Evolutionary conservation across 345 rosid species (phyloP).

Genomic region (Eucalyptus marginata): DNA sequence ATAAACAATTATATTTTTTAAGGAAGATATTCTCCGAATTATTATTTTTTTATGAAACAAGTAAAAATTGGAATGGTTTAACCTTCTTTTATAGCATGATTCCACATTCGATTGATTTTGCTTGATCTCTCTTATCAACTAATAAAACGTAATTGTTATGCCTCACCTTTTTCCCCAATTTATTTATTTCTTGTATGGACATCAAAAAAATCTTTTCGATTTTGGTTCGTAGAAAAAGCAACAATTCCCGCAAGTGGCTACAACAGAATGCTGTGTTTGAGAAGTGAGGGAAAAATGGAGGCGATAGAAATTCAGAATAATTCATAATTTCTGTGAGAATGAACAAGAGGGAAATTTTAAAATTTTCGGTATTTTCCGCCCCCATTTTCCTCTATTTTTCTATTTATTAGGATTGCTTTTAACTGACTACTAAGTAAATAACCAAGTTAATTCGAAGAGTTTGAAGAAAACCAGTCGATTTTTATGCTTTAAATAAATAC

Average conservation of each 20-base stretch:
- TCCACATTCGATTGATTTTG: background rate
- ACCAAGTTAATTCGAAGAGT: background rate
- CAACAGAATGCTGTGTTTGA: background rate
- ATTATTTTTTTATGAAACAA: background rate
- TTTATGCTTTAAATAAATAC: background rate
- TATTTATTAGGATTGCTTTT: background rate
- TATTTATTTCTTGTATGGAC: background rate
- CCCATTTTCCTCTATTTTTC: background rate
- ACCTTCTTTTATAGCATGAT: background rate
- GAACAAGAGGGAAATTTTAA: background rate
- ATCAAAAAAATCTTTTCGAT: background rate
- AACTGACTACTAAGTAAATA: background rate
- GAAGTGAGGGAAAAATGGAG: background rate
- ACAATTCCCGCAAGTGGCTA: background rate
- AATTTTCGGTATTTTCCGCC: background rate
- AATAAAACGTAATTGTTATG: background rate
- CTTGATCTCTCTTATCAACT: background rate
- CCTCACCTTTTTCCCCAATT: background rate
- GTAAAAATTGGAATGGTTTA: rapidly evolving
- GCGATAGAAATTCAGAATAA: background rate
- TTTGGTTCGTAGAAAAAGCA: background rate
- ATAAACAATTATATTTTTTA: background rate
- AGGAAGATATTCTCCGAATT: background rate
- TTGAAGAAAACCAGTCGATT: background rate
- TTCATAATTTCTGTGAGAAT: background rate